phyloP scores from a whole-genome alignment of 306 rosid genomes.

The Cyclanthera cordifolia region DNA sequence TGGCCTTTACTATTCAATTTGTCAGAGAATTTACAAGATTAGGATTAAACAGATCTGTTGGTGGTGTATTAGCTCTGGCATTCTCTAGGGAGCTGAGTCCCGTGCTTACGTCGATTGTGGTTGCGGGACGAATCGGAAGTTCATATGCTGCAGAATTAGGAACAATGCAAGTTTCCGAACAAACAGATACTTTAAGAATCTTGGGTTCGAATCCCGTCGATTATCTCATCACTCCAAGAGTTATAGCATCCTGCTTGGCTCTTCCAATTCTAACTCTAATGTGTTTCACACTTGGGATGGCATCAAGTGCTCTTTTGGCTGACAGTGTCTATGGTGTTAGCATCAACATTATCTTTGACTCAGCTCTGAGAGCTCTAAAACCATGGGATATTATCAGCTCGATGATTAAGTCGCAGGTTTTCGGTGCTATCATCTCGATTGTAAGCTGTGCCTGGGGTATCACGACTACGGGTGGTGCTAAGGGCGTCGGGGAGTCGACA shows the following conservation, averaged over 20 bases:
- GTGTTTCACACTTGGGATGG: constrained; percentile 83
- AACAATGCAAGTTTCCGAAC: constrained; percentile 99
- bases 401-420: constrained; percentile 86
- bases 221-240: constrained; percentile 90
- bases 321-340: constrained; percentile 78
- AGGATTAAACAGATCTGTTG: constrained; percentile 83
- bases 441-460: constrained; percentile 97
- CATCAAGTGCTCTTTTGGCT: constrained; percentile 80
- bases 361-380: constrained; percentile 68
- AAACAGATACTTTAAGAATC: constrained; percentile 80
- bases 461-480: constrained; percentile 88
- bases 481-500: constrained; percentile 93
- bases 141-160: constrained; percentile 96
- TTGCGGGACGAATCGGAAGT: constrained; percentile 92
- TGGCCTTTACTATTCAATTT: constrained; percentile 92
- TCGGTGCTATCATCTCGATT: constrained; percentile 77
- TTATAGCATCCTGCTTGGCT: constrained; percentile 64
- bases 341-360: constrained; percentile 83
- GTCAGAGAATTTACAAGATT: constrained; percentile 88
- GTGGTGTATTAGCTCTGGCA: constrained; percentile 93
- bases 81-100: constrained; percentile 97
- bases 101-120: constrained; percentile 78
- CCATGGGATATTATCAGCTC: constrained; percentile 87
- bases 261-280: constrained; percentile 71
- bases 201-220: constrained; percentile 85